Conservation (phyloP, 805 yeast species). For the Myxozyma melibiosi region DNA sequence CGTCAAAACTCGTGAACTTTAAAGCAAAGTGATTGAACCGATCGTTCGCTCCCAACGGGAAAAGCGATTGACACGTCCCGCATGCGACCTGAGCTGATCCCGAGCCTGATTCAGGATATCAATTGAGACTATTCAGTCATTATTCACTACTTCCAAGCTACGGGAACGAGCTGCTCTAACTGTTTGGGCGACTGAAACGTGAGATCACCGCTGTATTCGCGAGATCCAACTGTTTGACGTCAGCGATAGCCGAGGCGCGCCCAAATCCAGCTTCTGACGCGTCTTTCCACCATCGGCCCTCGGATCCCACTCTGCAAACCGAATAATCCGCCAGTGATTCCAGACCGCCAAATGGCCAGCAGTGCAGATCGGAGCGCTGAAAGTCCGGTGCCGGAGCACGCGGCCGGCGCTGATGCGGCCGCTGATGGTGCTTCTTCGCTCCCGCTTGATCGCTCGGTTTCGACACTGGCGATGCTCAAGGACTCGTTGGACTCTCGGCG, state of each 20-base stretch:
- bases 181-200: no score
- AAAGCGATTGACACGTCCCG: no score
- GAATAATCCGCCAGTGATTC: background rate
- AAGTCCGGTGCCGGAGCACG: slow-evolving; percentile 1
- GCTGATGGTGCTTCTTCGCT: no score
- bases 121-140: no score
- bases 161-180: no score
- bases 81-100: no score
- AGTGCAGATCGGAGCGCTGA: background rate
- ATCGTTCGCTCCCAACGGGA: no score
- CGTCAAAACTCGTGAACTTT: background rate
- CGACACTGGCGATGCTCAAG: background rate
- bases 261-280: background rate
- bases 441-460: slow-evolving; percentile 1
- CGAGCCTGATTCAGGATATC: no score
- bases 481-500: slow-evolving; percentile 1
- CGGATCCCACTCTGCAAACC: background rate
- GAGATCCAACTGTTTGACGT: no score
- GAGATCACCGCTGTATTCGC: no score
- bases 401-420: no score
- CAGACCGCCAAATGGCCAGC: background rate
- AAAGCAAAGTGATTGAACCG: background rate
- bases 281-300: background rate
- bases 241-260: background rate
- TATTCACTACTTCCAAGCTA: no score